These are phyloP conservation scores for Huntiella moniliformis DNA, from an alignment of 2,329 filamentous ascomycete species.

Conservation along the genomic window DNA sequence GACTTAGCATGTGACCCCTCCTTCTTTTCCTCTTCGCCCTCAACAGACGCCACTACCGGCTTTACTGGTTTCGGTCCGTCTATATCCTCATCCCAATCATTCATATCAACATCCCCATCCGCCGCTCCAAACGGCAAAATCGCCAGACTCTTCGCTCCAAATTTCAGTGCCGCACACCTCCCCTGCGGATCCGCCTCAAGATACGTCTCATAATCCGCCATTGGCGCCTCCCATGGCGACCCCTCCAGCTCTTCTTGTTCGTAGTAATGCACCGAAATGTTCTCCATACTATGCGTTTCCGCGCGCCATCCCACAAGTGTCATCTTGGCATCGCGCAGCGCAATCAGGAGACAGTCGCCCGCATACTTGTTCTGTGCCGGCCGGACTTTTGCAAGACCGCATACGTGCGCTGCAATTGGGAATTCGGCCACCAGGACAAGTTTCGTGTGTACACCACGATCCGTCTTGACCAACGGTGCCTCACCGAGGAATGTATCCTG, in stretches of 20 bases:
- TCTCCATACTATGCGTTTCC: conserved; percentile 57
- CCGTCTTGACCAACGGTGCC: conserved; percentile 38
- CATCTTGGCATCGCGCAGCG: conserved; percentile 80
- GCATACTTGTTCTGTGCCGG: conserved; percentile 54
- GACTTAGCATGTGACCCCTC: conserved; percentile 61
- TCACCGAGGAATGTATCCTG: conserved; percentile 49
- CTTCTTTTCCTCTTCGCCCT: conserved; percentile 21
- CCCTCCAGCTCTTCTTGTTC: conserved; percentile 79
- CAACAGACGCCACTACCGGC: conserved; percentile 18
- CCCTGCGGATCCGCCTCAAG: conserved; percentile 79
- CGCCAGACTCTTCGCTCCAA: conserved; percentile 72
- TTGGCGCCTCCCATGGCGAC: conserved; percentile 60
- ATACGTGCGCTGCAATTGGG: conserved; percentile 64
- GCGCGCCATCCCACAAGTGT: conserved; percentile 90
- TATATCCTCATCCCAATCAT: conserved; percentile 71
- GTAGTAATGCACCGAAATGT: conserved; percentile 93
- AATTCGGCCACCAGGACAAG: conserved; percentile 75
- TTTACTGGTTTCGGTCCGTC: conserved; percentile 46
- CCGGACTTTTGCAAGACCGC: conserved; percentile 62
- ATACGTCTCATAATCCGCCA: conserved; percentile 61
- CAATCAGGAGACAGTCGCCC: conserved; percentile 66
- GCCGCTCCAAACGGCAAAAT: conserved; percentile 81
- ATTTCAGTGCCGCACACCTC: conserved; percentile 85
- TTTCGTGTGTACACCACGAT: conserved; percentile 51
- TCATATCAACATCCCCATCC: conserved; percentile 78